Percentiles rank a stretch among this genome's conserved stretches.
Conservation (phyloP, 495 filamentous ascomycete species). For the Penicillium arizonense region DNA sequence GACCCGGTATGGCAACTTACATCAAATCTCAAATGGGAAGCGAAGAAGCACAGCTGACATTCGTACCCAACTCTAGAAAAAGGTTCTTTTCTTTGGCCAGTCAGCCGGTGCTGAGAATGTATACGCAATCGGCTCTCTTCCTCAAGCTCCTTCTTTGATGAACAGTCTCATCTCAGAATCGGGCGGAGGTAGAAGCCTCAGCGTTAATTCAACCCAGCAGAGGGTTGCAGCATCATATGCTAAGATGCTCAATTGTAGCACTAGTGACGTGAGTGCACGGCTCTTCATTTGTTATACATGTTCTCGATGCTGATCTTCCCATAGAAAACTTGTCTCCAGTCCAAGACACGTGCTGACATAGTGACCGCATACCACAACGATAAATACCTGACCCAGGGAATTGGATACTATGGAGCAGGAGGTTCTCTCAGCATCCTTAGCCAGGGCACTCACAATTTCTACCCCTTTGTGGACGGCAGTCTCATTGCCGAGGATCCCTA, state of each 20-base stretch:
- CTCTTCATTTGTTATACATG: background rate
- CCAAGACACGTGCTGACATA: constrained; percentile 8
- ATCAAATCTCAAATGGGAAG: background rate
- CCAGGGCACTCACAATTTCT: background rate
- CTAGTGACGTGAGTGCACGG: constrained; percentile 17
- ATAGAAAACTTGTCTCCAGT: constrained; percentile 20
- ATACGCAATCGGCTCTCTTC: constrained; percentile 31
- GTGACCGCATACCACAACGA: constrained; percentile 6
- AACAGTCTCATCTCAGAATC: constrained; percentile 35
- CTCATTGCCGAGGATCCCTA: constrained; percentile 31
- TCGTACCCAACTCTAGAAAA: constrained; percentile 12
- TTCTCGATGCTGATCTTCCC: background rate
- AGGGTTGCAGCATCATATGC: constrained; percentile 20
- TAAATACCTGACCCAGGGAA: constrained; percentile 1
- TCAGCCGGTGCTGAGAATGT: constrained; percentile 36
- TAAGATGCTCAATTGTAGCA: constrained; percentile 20
- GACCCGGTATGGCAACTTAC: constrained; percentile 12
- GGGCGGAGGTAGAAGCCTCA: background rate
- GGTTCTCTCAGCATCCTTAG: background rate
- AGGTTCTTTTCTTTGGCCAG: constrained; percentile 34
- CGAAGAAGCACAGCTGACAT: background rate
- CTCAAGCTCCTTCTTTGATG: constrained; percentile 30
- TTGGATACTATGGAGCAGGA: background rate
- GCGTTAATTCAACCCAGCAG: constrained; percentile 1
- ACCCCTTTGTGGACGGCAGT: constrained; percentile 26